Base-by-base conservation (phyloP, 768 basidiomycete genomes). In the Mycena galericulata region DNA sequence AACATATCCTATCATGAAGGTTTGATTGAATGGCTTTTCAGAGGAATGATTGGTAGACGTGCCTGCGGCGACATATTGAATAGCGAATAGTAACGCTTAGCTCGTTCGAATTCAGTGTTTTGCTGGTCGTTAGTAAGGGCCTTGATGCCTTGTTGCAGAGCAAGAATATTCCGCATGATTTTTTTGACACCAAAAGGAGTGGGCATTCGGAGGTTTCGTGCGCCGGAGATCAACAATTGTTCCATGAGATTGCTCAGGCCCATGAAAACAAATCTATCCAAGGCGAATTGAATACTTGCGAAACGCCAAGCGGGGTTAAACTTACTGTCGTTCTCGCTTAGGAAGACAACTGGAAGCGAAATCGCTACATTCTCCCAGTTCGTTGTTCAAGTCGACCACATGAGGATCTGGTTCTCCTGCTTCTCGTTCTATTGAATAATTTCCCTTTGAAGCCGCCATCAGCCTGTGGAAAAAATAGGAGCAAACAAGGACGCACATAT, bases 331-430 rank as follows among this genome's bases (percentile, higher is more conserved):
- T 72, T 95, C 92, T 57, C 82, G 84, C 54, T 82, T 80, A 0
- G 91, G 88, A 22, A 98, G 79, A 11, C 88, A 88, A 0, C 83
- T 81, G 0, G 88, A 85, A 10, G 90, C 84, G 64, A 88, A 85
- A 64, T 93, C 94, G 67, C 97, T 92, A 72, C 89, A 91, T 72
- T 89, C 85, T 22, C 89, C 87, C 4, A 99, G 81, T 70, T 96
- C 93, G 12, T 83, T 83, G 72, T 96, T 98, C 56, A 98, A 84
- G 76, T 97, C 95, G 32, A 92, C 84, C 55, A 98, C 86, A 75
- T 95, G 90, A 11, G 94, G 89, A 77, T 99, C 97, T 0, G 96
- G 97, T 74, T 97, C 96, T n/a, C 88, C 85, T 6, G 92, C 91
- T 78, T 97, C 96, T 68, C 89, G 88, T 29, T 93, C 91, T 27